Base-by-base conservation (phyloP, 352 stramenopile genomes). In the Globisporangium viniferum region DNA sequence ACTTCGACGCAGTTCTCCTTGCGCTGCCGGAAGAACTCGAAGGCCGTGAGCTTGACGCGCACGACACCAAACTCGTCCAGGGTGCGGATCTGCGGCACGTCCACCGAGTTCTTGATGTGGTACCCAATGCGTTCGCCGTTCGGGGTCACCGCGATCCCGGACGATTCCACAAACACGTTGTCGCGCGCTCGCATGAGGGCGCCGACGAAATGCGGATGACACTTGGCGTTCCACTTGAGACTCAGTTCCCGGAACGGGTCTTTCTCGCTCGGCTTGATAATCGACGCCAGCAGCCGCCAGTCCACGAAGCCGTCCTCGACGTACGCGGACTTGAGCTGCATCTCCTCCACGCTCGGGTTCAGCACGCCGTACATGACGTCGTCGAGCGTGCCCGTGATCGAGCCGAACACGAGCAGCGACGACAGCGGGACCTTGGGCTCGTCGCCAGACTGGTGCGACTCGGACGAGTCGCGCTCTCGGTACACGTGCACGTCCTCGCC, bases 151-250 rank as follows among this genome's bases (percentile, higher is more conserved):
- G 69, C 63, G 29, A 83, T 74, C 1, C 83, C 83, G 3, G 71
- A 82, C 2, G 80, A 81, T 57, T 91, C 80, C 51, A 91, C 61
- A 57, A 79, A 87, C 46, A 87, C 78, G 44, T 77, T 77, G 70
- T 91, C 83, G n/a, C 83, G 81, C 61, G 81, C 74, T 44, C 80
- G 82, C 27, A 86, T 76, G 18, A 91, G 46, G 48, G 69, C 31
- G 67, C 77, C 64, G 69, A 86, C 36, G 64, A 76, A 46, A 59
- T 71, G 24, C 46, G 78, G 51, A 67, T 80, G 27, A 59, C 58
- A 69, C 61, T 90, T 90, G 54, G 87, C 75, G 53, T 66, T 74
- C 82, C 82, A 90, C 36, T 84, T 84, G 41, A 91, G 58, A 1
- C 70, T 64, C 9, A 88, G 59, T 31, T 71, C 73, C 6, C 76